These are phyloP conservation scores for Scolecobasidium constrictum DNA, from an alignment of 2,329 filamentous ascomycete genomes.

Conservation along the genomic window DNA sequence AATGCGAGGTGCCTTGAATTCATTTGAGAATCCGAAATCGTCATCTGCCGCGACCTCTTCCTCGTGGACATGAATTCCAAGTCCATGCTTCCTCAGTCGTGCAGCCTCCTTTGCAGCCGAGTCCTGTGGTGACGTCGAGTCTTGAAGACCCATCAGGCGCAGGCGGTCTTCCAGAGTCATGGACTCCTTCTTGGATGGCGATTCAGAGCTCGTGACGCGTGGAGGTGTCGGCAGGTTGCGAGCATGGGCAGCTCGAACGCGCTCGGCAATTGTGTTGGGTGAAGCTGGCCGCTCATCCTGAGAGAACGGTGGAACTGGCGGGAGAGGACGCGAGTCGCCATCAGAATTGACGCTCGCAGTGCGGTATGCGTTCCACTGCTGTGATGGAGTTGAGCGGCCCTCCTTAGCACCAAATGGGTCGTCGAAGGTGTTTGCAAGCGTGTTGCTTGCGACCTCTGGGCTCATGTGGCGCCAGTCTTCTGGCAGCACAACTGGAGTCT, in stretches of 20 bases:
- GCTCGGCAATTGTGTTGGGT: slow-evolving; percentile 58
- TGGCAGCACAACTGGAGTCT: slow-evolving; percentile 94
- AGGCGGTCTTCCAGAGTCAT: slow-evolving; percentile 82
- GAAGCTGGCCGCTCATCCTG: slow-evolving; percentile 38
- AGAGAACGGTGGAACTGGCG: slow-evolving; percentile 63
- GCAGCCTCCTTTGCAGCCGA: slow-evolving; percentile 25
- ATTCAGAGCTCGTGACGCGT: slow-evolving; percentile 53
- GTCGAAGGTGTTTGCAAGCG: slow-evolving; percentile 44
- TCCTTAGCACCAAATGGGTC: slow-evolving; percentile 45
- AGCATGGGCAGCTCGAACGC: slow-evolving; percentile 52
- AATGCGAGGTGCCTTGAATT: slow-evolving; percentile 63
- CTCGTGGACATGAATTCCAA: slow-evolving; percentile 22
- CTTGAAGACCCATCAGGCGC: slow-evolving; percentile 73
- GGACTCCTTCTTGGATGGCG: slow-evolving; percentile 60
- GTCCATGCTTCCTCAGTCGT: slow-evolving; percentile 16
- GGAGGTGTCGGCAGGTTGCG: slow-evolving; percentile 66
- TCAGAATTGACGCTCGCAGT: slow-evolving; percentile 42
- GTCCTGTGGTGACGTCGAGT: slow-evolving; percentile 21
- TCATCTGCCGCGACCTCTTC: slow-evolving; percentile 17
- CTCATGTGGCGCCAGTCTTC: slow-evolving; percentile 86
- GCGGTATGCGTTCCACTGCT: slow-evolving; percentile 10
- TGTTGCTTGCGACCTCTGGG: slow-evolving; percentile 49
- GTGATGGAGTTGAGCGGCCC: slow-evolving; percentile 47
- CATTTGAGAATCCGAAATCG: slow-evolving; percentile 20
- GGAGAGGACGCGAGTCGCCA: slow-evolving; percentile 72